Percentiles rank a stretch among this genome's conserved stretches.
Evolutionary conservation across 495 filamentous ascomycete species (phyloP).

Genomic region (Cladorrhinum samala): DNA sequence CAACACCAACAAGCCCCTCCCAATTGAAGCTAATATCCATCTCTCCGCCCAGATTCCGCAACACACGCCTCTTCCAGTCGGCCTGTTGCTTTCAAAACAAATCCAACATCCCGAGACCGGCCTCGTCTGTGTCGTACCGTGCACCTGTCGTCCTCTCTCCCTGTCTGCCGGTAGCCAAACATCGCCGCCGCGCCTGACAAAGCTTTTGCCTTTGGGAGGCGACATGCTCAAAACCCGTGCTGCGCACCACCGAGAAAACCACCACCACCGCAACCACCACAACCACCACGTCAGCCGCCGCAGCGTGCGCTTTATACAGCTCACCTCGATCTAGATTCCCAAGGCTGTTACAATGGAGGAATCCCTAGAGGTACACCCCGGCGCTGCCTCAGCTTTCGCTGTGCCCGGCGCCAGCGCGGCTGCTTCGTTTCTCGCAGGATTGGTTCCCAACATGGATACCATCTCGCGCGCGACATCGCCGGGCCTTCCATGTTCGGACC

Average conservation of each 20-base stretch:
- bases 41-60: neutral
- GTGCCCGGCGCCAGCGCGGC: conserved; percentile 17
- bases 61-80: neutral
- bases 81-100: neutral
- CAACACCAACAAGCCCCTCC: no score
- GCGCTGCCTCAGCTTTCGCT: conserved; percentile 18
- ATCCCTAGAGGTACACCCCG: conserved; percentile 19
- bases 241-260: neutral
- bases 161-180: neutral
- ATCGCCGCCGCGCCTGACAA: neutral
- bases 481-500: conserved; percentile 30
- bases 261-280: no score
- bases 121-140: neutral
- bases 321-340: no score
- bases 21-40: no score
- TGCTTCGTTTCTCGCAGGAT: conserved; percentile 18
- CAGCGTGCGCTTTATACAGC: no score
- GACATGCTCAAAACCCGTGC: conserved; percentile 7
- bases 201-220: conserved; percentile 8
- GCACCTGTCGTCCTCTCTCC: neutral
- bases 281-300: no score
- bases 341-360: conserved; percentile 27
- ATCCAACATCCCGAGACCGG: neutral
- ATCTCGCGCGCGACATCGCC: conserved; percentile 46
- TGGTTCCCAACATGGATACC: conserved; percentile 32